Conservation (phyloP, 2,329 filamentous ascomycete species). For the Elsinoe australis region DNA sequence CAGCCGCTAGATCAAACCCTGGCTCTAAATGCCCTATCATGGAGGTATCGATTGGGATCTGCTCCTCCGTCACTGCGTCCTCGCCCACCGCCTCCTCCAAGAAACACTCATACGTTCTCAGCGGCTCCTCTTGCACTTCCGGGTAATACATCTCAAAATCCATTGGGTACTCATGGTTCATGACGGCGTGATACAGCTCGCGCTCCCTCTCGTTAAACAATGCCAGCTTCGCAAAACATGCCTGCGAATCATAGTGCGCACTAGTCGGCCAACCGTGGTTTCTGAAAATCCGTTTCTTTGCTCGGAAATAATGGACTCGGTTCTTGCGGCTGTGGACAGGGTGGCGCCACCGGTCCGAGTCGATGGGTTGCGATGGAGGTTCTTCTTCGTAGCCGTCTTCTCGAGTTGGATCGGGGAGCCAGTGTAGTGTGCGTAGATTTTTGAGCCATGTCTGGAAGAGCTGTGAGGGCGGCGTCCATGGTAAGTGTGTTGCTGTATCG, state of each 20-base stretch:
- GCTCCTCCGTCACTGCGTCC: background rate
- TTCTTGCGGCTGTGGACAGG: background rate
- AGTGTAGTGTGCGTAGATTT: background rate
- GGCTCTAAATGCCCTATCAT: background rate
- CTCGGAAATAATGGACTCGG: background rate
- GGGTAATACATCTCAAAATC: background rate
- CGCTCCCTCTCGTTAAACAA: background rate
- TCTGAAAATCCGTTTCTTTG: constrained; percentile 2
- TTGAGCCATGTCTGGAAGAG: background rate
- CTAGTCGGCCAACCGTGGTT: background rate
- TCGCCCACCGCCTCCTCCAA: background rate
- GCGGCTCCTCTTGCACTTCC: background rate
- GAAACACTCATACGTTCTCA: background rate
- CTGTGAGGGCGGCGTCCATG: background rate
- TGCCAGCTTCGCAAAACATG: background rate
- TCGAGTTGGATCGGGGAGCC: constrained; percentile 13
- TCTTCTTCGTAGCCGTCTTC: background rate
- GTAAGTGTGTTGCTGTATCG: background rate
- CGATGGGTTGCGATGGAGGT: background rate
- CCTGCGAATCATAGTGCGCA: no score
- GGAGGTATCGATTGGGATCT: background rate
- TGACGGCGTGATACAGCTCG: background rate
- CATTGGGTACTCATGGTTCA: background rate
- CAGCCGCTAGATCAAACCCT: background rate
- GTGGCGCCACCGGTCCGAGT: background rate